Conservation (phyloP, 176 grass and related monocot genomes). For the Eleusine coracana region DNA sequence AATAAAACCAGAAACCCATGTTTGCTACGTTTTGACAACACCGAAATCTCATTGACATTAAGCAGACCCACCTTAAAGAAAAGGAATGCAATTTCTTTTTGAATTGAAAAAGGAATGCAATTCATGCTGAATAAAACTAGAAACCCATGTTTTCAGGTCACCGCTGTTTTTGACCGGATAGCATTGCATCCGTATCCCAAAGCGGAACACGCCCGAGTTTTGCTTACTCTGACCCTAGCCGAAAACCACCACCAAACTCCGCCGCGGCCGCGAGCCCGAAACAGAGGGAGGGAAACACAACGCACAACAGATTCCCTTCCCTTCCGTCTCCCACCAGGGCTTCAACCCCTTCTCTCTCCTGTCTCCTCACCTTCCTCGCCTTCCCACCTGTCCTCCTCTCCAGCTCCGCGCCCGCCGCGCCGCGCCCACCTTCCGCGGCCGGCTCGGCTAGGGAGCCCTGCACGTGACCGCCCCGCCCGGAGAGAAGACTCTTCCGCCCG, state of each 20-base stretch:
- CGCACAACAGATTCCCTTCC: conserved; percentile 38
- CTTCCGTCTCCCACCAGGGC: neutral
- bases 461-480: neutral
- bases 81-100: no score
- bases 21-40: no score
- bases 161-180: neutral
- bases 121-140: neutral
- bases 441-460: conserved; percentile 14
- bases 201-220: neutral
- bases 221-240: neutral
- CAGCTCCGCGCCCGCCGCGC: neutral
- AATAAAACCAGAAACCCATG: neutral
- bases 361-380: conserved; percentile 2
- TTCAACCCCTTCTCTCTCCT: neutral
- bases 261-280: neutral
- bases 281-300: conserved; percentile 10
- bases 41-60: no score
- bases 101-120: neutral
- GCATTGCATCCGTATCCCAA: neutral
- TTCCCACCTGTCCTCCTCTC: neutral
- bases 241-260: conserved; percentile 7
- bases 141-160: neutral
- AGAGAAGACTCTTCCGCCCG: neutral
- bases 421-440: conserved; percentile 7
- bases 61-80: neutral